Evolutionary conservation across 164 flowering plant species (phyloP), one percentile per base, ranked within the genome.

Genomic region (Nymphaea colorata): DNA sequence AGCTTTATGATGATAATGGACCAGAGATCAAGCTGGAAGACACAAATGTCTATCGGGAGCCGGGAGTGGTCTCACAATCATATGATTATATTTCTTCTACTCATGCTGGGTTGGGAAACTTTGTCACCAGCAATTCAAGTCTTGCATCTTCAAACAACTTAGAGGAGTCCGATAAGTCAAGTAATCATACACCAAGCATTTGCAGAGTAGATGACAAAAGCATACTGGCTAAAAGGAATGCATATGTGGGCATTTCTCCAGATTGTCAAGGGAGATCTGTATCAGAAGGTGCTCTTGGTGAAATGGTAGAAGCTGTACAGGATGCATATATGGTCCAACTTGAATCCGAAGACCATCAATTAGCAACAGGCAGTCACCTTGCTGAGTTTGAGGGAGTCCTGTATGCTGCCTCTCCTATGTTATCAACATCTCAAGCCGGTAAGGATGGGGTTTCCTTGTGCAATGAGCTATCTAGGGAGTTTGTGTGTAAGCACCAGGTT

Each of bases 331-430:
- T 66, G 61, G 51, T 69, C 44, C 87, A 81, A 72, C 36, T 81
- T 71, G 78, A 66, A 7, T 86, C 86, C 64, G 89, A 83, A 79
- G 80, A 82, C 70, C 66, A 81, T 74, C 81, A 79, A 65, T 41
- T 68, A 68, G 83, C 73, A 44, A 79, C 78, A 6, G 91, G 90
- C 47, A 64, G 65, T 55, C 90, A 88, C 41, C 71, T 85, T 76
- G 91, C 90, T 16, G 88, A 81, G 69, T 82, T 90, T 75, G 96
- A 90, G 67, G 76, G 77, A 64, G 62, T 90, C 75, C 76, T 90
- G 57, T 66, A 78, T 61, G 77, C 79, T 66, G 84, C 84, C 62
- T 74, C 85, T 66, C 96, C 96, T 18, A 74, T 79, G 69, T 67
- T 87, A 62, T 64, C 64, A 55, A 69, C 82, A 53, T 18, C 25